phyloP scores from a whole-genome alignment of 1,284 basidiomycete genomes.

The Ceratobasidium sp. region DNA sequence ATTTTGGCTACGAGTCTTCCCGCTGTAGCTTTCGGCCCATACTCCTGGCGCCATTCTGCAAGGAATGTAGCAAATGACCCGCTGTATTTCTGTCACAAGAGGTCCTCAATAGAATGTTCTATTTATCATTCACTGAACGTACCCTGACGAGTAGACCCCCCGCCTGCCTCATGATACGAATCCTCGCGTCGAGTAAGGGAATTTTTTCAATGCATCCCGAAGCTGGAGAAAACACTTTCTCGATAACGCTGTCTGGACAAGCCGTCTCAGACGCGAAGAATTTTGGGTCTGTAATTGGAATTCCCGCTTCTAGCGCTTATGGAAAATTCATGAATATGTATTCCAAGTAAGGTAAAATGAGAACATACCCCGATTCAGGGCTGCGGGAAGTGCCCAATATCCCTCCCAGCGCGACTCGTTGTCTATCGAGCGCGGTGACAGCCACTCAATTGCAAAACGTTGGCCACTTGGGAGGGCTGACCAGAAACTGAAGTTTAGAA shows the following conservation, averaged over 20 bases:
- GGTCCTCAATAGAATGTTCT: not conserved
- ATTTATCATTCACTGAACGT: slow-evolving; percentile 21
- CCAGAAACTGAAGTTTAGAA: slow-evolving; percentile 89
- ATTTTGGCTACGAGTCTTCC: slow-evolving; percentile 78
- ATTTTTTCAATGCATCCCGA: slow-evolving; percentile 67
- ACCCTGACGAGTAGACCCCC: slow-evolving; percentile 75
- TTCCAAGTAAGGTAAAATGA: not conserved
- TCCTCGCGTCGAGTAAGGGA: slow-evolving; percentile 73
- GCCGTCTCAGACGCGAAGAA: slow-evolving; percentile 74
- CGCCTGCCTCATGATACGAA: slow-evolving; percentile 76
- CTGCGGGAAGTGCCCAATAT: slow-evolving; percentile 84
- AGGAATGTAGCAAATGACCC: slow-evolving; percentile 78
- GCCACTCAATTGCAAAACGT: slow-evolving; percentile 79
- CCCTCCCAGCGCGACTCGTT: slow-evolving; percentile 68
- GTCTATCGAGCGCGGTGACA: slow-evolving; percentile 53
- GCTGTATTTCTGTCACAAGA: slow-evolving; percentile 64
- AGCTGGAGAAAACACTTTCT: slow-evolving; percentile 71
- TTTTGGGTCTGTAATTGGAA: slow-evolving; percentile 77
- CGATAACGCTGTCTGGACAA: slow-evolving; percentile 74
- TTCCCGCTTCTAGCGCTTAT: slow-evolving; percentile 67
- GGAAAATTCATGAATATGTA: slow-evolving; percentile 51
- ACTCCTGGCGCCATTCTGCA: slow-evolving; percentile 65
- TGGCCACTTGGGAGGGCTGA: slow-evolving; percentile 64
- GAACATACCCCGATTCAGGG: slow-evolving; percentile 73
- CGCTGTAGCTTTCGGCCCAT: slow-evolving; percentile 67